Evolutionary conservation across 75 land plant genomes (phyloP), one percentile per base, ranked within the genome.

Genomic region (Pinus albicaulis): DNA sequence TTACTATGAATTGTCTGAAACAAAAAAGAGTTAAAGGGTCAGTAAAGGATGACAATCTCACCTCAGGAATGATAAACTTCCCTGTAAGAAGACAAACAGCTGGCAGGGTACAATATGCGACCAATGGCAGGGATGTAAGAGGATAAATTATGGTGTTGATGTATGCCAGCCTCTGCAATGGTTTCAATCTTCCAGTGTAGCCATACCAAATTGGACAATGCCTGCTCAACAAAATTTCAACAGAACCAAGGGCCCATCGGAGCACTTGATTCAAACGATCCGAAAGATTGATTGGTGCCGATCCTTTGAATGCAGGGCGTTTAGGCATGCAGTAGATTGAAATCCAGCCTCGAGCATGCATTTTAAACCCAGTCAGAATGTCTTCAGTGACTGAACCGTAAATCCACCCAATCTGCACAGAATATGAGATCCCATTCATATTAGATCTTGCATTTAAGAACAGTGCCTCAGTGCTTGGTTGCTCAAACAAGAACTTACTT

Each of bases 201-300:
- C 93, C 95, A 81, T 93, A 93, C 95, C 95, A 93, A 44, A 93
- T 86, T 12, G 95, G 95, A 48, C 95, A 93, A 93, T 93, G 95
- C 78, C 95, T 76, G 72, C 95, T 93, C 38, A 93, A 82, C 57
- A 93, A 57, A 83, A 93, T 93, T 70, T 93, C 95, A 77, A 93
- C 80, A 5, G 95, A 93, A n/a, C 95, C 95, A 55, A 93, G 78
- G 24, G 95, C 95, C 95, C 95, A 93, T 62, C 95, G 89, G 55
- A 93, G 87, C 80, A 93, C 95, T 75, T 93, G 95, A 76, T 93
- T 91, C 74, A 93, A 75, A 77, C 95, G 89, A 85, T 93, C 95
- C 31, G 95, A 93, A 77, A 93, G 93, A 85, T 93, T 93, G 78
- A 93, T 91, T 13, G 95, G 95, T 64, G 95, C 95, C 74, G 95